Conservation (phyloP, 2,329 filamentous ascomycete genomes). For the Pseudogymnoascus destructans region DNA sequence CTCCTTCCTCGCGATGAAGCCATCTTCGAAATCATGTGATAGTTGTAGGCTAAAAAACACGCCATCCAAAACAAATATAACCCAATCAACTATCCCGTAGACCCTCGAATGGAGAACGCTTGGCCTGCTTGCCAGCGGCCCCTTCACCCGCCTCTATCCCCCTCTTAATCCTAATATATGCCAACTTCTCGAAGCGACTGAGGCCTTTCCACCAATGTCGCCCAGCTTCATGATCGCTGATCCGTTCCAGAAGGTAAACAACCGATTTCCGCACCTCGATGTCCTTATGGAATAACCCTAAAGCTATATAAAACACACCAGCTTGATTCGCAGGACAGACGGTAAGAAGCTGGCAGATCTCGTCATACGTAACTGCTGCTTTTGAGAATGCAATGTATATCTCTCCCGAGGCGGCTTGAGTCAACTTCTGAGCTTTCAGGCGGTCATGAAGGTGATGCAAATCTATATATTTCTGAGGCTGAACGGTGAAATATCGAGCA, state of each 20-base stretch:
- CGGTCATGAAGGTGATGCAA: constrained; percentile 88
- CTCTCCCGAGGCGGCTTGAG: constrained; percentile 60
- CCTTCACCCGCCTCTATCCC: constrained; percentile 36
- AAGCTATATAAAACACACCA: constrained; percentile 78
- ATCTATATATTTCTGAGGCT: constrained; percentile 58
- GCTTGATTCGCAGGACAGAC: constrained; percentile 77
- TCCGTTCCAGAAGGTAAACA: constrained; percentile 66
- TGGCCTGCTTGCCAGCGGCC: background rate
- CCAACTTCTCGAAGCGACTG: constrained; percentile 78
- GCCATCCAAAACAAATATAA: background rate
- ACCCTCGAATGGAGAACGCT: constrained; percentile 4
- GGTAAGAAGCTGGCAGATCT: constrained; percentile 70
- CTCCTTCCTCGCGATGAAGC: no score
- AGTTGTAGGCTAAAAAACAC: no score
- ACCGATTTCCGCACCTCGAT: constrained; percentile 64
- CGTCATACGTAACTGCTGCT: constrained; percentile 66
- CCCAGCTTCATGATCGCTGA: constrained; percentile 78
- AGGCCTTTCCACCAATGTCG: constrained; percentile 84
- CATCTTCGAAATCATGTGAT: no score
- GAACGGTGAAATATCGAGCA: background rate
- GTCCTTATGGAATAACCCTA: constrained; percentile 86
- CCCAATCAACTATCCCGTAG: constrained; percentile 3
- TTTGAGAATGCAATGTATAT: constrained; percentile 73
- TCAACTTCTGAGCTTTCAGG: constrained; percentile 67
- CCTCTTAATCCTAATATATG: constrained; percentile 64